phyloP scores from a whole-genome alignment of 345 rosid species.

The Arabidopsis arenosa region DNA sequence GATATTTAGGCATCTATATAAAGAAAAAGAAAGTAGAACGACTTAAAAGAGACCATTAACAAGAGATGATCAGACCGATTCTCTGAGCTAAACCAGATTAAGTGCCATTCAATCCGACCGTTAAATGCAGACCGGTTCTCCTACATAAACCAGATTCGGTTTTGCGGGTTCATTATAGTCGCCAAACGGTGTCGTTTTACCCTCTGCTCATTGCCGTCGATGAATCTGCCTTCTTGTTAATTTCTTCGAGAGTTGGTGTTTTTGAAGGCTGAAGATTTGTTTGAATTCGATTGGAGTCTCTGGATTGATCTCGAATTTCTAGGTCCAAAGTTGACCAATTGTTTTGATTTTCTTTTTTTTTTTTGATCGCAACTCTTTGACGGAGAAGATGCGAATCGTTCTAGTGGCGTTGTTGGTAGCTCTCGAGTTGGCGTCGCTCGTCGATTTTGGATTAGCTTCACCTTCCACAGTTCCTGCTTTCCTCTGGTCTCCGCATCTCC shows the following conservation, averaged over 20 bases:
- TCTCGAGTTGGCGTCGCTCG: not conserved
- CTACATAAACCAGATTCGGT: not conserved
- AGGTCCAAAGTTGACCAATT: not conserved
- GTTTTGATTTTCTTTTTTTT: too few relatives aligned
- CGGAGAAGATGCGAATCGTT: not conserved
- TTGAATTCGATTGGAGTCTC: too few relatives aligned
- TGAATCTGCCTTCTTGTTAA: conserved; percentile 3
- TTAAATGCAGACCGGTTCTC: conserved; percentile 22
- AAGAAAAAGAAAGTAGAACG: too few relatives aligned
- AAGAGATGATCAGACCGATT: too few relatives aligned
- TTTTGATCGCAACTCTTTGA: conserved; percentile 5
- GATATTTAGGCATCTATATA: too few relatives aligned
- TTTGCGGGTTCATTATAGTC: not conserved
- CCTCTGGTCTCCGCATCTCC: conserved; percentile 69
- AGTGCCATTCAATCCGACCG: not conserved
- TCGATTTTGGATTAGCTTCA: conserved; percentile 38
- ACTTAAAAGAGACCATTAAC: too few relatives aligned
- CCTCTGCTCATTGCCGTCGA: not conserved
- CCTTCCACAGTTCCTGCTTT: conserved; percentile 65
- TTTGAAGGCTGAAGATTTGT: not conserved
- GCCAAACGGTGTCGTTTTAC: conserved; percentile 12
- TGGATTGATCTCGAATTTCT: not conserved
- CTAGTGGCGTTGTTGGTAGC: conserved; percentile 23
- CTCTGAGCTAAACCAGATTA: too few relatives aligned
- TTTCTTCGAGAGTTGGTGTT: not conserved